Evolutionary conservation across 805 yeast species (phyloP).

Genomic region (Hanseniaspora taiwanica): DNA sequence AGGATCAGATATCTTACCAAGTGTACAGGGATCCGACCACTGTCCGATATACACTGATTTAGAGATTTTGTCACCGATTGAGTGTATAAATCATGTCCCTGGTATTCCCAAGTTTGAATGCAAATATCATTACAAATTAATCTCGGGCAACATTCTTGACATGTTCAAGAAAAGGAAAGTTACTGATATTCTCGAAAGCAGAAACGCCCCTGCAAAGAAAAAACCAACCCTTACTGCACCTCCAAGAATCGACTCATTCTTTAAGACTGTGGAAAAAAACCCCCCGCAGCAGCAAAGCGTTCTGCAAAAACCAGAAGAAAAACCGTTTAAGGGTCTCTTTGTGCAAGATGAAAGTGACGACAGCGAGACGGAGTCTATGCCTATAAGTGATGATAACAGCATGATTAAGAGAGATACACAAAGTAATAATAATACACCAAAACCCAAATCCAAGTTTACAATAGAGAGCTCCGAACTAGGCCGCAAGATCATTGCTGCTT

Average conservation of each 20-base stretch:
- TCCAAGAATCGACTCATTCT: conserved; percentile 5
- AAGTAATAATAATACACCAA: too few species aligned
- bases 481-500: conserved; percentile 9
- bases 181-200: not conserved
- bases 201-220: not conserved
- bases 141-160: conserved; percentile 22
- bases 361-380: conserved; percentile 2
- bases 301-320: too few species aligned
- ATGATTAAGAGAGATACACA: too few species aligned
- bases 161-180: conserved; percentile 21
- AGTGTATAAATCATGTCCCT: not conserved
- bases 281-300: not conserved
- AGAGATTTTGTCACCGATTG: conserved; percentile 12
- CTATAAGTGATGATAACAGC: too few species aligned
- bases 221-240: too few species aligned
- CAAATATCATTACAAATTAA: conserved; percentile 30
- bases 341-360: not conserved
- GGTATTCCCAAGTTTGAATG: conserved; percentile 39
- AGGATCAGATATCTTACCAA: conserved; percentile 47
- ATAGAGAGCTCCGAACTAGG: conserved; percentile 10
- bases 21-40: conserved; percentile 79
- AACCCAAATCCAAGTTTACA: conserved; percentile 1
- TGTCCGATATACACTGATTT: conserved; percentile 80
- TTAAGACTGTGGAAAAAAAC: conserved; percentile 1
- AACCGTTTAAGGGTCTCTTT: not conserved